Percentiles rank a stretch among this genome's conserved stretches.
Evolutionary conservation across 2,329 filamentous ascomycete species (phyloP).

Genomic region (Colletotrichum australisinense): DNA sequence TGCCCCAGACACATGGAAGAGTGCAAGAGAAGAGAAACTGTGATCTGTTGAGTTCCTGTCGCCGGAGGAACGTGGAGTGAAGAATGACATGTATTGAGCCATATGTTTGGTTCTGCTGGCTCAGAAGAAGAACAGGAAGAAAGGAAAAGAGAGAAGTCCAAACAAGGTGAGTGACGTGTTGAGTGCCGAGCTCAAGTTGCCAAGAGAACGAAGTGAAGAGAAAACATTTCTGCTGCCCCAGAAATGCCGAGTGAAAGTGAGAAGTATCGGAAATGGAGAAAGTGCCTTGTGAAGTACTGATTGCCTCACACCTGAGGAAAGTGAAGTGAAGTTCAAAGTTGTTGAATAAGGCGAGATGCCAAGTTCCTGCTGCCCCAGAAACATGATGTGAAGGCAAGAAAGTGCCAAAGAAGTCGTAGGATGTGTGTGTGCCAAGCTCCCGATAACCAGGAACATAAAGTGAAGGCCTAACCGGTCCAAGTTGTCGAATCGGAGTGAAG

Average conservation of each 20-base stretch:
- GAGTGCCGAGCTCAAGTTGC: not conserved
- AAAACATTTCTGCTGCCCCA: not conserved
- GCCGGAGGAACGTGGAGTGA: too few species aligned
- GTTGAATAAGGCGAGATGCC: not conserved
- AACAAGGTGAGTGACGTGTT: too few species aligned
- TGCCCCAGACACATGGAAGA: too few species aligned
- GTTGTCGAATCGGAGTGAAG: not conserved
- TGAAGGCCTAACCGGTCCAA: not conserved
- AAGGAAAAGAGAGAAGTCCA: too few species aligned
- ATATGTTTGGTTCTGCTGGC: too few species aligned
- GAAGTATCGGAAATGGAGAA: not conserved
- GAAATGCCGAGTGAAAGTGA: not conserved
- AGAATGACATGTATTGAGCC: too few species aligned
- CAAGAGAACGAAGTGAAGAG: not conserved
- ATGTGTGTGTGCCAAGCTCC: not conserved
- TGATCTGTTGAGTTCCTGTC: too few species aligned
- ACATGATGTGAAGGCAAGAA: not conserved
- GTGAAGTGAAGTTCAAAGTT: not conserved
- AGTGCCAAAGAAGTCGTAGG: not conserved
- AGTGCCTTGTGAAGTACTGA: not conserved
- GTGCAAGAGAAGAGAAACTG: too few species aligned
- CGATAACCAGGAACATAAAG: not conserved
- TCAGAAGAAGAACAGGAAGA: too few species aligned
- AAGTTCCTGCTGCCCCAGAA: not conserved
- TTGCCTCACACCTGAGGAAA: not conserved